phyloP scores from a whole-genome alignment of 176 grass and related monocot genomes.

The Avena atlantica region DNA sequence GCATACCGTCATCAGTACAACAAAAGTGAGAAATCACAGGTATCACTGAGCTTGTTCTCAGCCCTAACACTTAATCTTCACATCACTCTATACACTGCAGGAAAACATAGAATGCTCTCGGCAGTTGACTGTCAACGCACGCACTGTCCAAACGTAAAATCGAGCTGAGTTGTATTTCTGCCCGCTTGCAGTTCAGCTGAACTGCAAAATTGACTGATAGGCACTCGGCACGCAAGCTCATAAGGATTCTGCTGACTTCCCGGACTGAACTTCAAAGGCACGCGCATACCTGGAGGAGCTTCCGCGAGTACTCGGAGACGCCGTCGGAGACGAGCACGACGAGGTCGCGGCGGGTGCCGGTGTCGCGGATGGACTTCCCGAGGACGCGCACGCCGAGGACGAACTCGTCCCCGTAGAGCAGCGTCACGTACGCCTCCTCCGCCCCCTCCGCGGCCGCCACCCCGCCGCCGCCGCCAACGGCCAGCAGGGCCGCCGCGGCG shows the following conservation, averaged over 20 bases:
- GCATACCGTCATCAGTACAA: background rate
- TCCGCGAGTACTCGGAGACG: slow-evolving; percentile 65
- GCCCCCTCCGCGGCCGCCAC: slow-evolving; percentile 11
- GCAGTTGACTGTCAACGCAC: background rate
- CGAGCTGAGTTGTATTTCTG: background rate
- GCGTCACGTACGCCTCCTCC: slow-evolving; percentile 74
- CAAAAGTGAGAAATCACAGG: background rate
- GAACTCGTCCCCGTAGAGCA: slow-evolving; percentile 84
- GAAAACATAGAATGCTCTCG: background rate
- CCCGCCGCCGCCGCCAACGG: background rate
- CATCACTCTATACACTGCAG: background rate
- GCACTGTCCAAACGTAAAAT: background rate
- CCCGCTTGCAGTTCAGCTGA: background rate
- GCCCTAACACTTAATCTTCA: background rate
- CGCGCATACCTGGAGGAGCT: slow-evolving; percentile 60
- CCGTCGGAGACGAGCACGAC: slow-evolving; percentile 82
- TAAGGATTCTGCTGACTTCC: background rate
- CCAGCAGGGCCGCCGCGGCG: slow-evolving; percentile 27
- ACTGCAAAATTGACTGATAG: background rate
- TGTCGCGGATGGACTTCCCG: slow-evolving; percentile 75
- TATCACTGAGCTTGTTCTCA: background rate
- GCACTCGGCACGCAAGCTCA: background rate
- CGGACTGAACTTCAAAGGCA: background rate
- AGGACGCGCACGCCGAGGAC: slow-evolving; percentile 79
- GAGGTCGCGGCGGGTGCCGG: slow-evolving; percentile 57